These are phyloP conservation scores for Cetraspora pellucida DNA, from an alignment of 192 early-diverging fungal species.

Conservation along the genomic window DNA sequence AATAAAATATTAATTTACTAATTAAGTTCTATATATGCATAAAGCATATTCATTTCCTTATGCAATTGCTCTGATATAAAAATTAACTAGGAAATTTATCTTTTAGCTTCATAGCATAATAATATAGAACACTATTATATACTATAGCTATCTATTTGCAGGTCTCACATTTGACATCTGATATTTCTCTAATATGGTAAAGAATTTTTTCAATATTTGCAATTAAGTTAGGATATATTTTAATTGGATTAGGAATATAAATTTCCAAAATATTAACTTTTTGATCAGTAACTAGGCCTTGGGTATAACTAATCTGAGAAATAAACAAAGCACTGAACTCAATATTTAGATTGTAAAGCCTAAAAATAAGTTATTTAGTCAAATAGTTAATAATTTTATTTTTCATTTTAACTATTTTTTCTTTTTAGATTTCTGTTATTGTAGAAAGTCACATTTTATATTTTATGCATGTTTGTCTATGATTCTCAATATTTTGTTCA, in stretches of 20 bases:
- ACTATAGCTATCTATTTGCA: not conserved
- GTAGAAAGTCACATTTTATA: not conserved
- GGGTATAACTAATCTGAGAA: not conserved
- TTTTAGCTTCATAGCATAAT: not conserved
- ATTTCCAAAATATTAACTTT: not conserved
- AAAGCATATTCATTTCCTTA: no score
- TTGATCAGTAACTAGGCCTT: not conserved
- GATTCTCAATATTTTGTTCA: not conserved
- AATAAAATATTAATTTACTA: not conserved
- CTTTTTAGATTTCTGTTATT: conserved; percentile 13
- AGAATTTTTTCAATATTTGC: not conserved
- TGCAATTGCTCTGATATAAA: no score
- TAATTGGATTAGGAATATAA: not conserved
- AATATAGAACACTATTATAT: not conserved
- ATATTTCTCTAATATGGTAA: not conserved
- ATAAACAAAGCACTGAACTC: not conserved
- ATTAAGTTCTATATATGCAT: not conserved
- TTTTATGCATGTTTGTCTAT: not conserved
- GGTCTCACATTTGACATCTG: not conserved
- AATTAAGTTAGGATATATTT: no score
- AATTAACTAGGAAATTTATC: not conserved
- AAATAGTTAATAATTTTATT: not conserved
- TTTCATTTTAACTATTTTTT: not conserved
- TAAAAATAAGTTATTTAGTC: not conserved
- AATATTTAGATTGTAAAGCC: not conserved